Conservation (phyloP, 2,329 filamentous ascomycete species). For the Mycosphaerella sp. region DNA sequence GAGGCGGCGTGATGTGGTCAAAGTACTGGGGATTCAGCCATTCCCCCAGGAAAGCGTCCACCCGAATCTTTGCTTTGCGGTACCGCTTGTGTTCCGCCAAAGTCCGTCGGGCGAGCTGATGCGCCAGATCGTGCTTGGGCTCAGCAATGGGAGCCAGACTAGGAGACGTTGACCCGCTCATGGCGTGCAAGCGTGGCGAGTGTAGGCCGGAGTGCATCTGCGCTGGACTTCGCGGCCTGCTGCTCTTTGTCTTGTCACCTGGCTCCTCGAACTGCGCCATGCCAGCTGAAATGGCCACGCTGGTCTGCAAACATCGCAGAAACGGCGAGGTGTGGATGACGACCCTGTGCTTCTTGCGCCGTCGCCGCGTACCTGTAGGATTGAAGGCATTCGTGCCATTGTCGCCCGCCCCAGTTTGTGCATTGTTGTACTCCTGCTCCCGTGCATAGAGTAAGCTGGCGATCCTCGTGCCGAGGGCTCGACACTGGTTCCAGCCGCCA, state of each 20-base stretch:
- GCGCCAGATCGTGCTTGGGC: conserved; percentile 35
- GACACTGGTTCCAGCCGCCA: conserved; percentile 78
- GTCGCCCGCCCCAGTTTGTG: conserved; percentile 5
- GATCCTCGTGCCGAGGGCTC: conserved; percentile 75
- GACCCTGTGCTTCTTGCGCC: conserved; percentile 62
- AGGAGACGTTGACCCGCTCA: conserved; percentile 25
- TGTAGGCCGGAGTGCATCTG: conserved; percentile 28
- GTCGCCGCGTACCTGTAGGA: conserved; percentile 15
- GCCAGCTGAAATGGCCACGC: conserved; percentile 78
- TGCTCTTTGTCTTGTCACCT: conserved; percentile 23
- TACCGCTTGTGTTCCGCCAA: conserved; percentile 33
- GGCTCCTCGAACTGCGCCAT: conserved; percentile 59
- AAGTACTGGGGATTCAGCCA: conserved; percentile 95
- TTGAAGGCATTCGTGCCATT: conserved; percentile 13
- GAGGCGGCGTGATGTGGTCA: conserved; percentile 83
- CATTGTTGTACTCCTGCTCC: conserved; percentile 41
- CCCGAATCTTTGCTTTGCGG: conserved; percentile 58
- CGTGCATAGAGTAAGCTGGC: conserved; percentile 58
- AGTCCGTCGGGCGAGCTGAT: conserved; percentile 32
- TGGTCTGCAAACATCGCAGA: conserved; percentile 85
- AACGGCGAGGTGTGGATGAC: conserved; percentile 93
- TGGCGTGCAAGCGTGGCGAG: conserved; percentile 25
- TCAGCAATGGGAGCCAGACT: conserved; percentile 32
- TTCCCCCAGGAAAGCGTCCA: conserved; percentile 91
- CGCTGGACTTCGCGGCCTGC: conserved; percentile 25